These are phyloP conservation scores for Diaporthe citrichinensis DNA, from an alignment of 2,329 filamentous ascomycete species.

Conservation along the genomic window DNA sequence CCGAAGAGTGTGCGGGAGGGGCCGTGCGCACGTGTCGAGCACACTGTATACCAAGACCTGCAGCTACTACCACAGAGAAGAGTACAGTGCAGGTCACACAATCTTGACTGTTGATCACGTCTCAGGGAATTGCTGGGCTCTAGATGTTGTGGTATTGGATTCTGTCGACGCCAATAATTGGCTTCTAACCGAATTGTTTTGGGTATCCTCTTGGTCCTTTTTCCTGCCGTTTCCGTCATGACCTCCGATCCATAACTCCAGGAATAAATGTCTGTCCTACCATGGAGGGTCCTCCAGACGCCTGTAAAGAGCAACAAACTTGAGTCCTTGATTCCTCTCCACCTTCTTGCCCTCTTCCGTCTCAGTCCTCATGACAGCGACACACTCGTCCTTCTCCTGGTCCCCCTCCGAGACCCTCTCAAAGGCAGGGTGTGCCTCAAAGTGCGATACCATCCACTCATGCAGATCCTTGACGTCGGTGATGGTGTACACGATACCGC, in stretches of 20 bases:
- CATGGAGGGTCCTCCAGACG: slow-evolving; percentile 85
- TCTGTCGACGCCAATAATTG: neutral
- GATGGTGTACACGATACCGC: slow-evolving; percentile 94
- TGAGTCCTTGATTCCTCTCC: slow-evolving; percentile 87
- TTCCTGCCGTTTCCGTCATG: slow-evolving; percentile 3
- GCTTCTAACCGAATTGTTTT: neutral
- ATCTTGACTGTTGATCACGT: neutral
- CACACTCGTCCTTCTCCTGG: slow-evolving; percentile 77
- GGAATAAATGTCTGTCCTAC: slow-evolving; percentile 55
- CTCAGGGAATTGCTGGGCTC: neutral
- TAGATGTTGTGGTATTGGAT: neutral
- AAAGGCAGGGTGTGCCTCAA: slow-evolving; percentile 83
- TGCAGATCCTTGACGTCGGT: slow-evolving; percentile 97
- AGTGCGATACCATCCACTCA: slow-evolving; percentile 91
- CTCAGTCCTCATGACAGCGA: slow-evolving; percentile 81
- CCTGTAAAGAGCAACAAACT: slow-evolving; percentile 91
- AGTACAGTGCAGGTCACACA: neutral
- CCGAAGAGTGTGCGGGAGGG: neutral
- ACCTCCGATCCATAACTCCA: neutral
- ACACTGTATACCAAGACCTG: neutral
- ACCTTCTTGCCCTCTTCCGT: slow-evolving; percentile 99
- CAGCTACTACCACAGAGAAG: too few species aligned
- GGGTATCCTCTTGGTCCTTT: slow-evolving; percentile 18
- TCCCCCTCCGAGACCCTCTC: slow-evolving; percentile 80
- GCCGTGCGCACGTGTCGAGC: neutral